Evolutionary conservation across 2,329 filamentous ascomycete genomes (phyloP).

Genomic region (Furcasterigmium furcatum): DNA sequence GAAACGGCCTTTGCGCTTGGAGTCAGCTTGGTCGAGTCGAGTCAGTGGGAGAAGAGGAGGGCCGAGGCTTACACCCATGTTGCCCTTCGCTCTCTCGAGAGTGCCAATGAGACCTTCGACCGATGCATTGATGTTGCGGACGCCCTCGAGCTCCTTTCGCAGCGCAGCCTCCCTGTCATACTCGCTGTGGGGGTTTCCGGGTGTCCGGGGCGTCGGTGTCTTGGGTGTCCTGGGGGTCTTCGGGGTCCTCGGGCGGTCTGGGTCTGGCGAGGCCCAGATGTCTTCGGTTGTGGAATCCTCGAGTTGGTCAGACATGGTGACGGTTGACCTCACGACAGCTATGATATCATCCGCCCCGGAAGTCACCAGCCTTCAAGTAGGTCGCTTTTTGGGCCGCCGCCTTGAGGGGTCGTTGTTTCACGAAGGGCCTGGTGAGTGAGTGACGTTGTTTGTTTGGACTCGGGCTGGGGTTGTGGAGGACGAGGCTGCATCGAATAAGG

Average conservation of each 20-base stretch:
- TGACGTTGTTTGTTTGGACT: slow-evolving; percentile 6
- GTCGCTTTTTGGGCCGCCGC: too few species aligned
- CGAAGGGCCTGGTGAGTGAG: too few species aligned
- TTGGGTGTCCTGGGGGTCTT: slow-evolving; percentile 46
- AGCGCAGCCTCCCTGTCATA: slow-evolving; percentile 73
- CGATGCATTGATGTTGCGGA: slow-evolving; percentile 82
- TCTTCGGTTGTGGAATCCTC: slow-evolving; percentile 46
- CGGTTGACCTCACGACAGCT: neutral
- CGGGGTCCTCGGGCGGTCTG: slow-evolving; percentile 35
- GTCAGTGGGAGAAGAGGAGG: neutral
- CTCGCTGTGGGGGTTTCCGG: slow-evolving; percentile 23
- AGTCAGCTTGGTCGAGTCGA: neutral
- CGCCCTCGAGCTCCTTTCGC: slow-evolving; percentile 74
- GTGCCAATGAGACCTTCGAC: slow-evolving; percentile 76
- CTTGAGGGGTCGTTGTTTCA: too few species aligned
- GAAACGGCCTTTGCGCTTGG: slow-evolving; percentile 69
- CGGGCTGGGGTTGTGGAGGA: slow-evolving; percentile 8
- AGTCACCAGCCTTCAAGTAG: too few species aligned
- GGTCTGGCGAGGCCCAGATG: slow-evolving; percentile 42
- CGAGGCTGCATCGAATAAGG: neutral
- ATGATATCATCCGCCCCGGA: too few species aligned
- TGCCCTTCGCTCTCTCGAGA: slow-evolving; percentile 67
- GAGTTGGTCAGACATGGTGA: slow-evolving; percentile 39
- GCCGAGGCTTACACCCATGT: slow-evolving; percentile 62
- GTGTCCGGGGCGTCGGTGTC: slow-evolving; percentile 43